These are phyloP conservation scores for Apiotrichum akiyoshidainum DNA, from an alignment of 1,284 basidiomycete species.

Conservation along the genomic window DNA sequence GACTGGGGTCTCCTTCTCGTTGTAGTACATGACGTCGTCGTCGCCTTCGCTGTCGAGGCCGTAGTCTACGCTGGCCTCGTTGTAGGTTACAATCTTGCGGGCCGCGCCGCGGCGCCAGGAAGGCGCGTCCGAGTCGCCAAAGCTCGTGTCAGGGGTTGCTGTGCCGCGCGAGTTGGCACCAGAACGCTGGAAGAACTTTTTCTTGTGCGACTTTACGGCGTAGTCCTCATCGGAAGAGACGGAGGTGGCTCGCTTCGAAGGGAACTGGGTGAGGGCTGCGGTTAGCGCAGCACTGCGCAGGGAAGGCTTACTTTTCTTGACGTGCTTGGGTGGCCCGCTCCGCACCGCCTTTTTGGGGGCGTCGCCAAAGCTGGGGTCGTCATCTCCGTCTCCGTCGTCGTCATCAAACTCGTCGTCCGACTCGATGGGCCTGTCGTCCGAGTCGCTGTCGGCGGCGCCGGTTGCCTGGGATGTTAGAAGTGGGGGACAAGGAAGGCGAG, in stretches of 20 bases:
- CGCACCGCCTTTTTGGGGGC: constrained; percentile 25
- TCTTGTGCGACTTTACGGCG: constrained; percentile 77
- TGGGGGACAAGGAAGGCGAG: too few species aligned
- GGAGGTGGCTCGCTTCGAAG: constrained; percentile 28
- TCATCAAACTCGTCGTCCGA: constrained; percentile 31
- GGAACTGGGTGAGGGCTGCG: constrained; percentile 21
- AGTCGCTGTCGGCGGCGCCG: constrained; percentile 14
- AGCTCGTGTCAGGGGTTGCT: constrained; percentile 38
- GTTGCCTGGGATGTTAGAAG: constrained; percentile 3
- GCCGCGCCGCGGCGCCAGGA: constrained; percentile 76
- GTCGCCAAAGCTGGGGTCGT: constrained; percentile 39
- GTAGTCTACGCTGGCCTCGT: constrained; percentile 52
- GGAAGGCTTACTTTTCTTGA: constrained; percentile 18
- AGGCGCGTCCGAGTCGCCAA: constrained; percentile 52
- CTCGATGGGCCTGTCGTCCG: constrained; percentile 15
- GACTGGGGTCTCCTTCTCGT: constrained; percentile 54
- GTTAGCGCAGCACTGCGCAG: not conserved
- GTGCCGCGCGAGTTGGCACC: constrained; percentile 44
- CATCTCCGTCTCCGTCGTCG: constrained; percentile 32
- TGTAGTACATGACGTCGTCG: constrained; percentile 63
- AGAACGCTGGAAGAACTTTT: constrained; percentile 59
- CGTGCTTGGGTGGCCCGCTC: constrained; percentile 14
- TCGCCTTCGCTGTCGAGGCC: constrained; percentile 68
- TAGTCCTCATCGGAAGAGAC: constrained; percentile 76
- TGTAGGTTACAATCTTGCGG: constrained; percentile 76